Conservation (phyloP, 2,329 filamentous ascomycete genomes). For the Stagonosporopsis chrysanthemi region DNA sequence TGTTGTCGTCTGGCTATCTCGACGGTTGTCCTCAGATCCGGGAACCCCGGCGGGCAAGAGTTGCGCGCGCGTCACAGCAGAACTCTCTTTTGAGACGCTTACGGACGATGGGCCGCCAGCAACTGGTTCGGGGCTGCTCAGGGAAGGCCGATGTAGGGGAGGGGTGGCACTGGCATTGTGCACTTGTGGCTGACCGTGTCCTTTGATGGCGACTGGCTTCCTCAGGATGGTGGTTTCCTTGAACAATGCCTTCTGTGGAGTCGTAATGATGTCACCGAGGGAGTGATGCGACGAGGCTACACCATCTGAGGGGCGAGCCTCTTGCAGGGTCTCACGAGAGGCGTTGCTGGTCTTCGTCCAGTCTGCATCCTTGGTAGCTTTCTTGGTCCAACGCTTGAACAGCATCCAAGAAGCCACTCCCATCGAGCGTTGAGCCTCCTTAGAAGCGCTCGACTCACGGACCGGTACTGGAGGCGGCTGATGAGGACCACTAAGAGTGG, state of each 20-base stretch:
- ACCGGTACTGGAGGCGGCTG: slow-evolving; percentile 37
- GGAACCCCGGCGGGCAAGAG: slow-evolving; percentile 24
- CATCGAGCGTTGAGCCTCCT: slow-evolving; percentile 41
- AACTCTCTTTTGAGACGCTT: slow-evolving; percentile 34
- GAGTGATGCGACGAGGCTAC: slow-evolving; percentile 3
- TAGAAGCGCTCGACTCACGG: slow-evolving; percentile 43
- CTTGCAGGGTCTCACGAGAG: slow-evolving; percentile 13
- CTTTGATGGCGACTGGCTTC: slow-evolving; percentile 5
- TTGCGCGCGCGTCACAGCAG: slow-evolving; percentile 23
- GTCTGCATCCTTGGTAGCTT: slow-evolving; percentile 15
- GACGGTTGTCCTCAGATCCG: slow-evolving; percentile 22
- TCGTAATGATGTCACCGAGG: slow-evolving; percentile 13
- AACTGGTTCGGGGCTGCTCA: slow-evolving; percentile 23
- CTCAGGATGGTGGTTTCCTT: slow-evolving; percentile 18
- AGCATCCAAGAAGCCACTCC: slow-evolving; percentile 39
- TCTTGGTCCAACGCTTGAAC: slow-evolving; percentile 29
- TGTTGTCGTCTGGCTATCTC: slow-evolving; percentile 47
- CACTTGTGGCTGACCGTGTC: slow-evolving; percentile 11
- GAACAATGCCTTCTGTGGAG: slow-evolving; percentile 22
- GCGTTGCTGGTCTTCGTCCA: slow-evolving; percentile 9
- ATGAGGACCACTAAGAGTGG: slow-evolving; percentile 27
- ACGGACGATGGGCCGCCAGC: slow-evolving; percentile 33
- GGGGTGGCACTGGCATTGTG: slow-evolving; percentile 4
- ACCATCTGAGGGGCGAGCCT: background rate
- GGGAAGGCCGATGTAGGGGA: slow-evolving; percentile 21